phyloP scores from a whole-genome alignment of 2,329 filamentous ascomycete species.

The Pseudogymnoascus sp. region DNA sequence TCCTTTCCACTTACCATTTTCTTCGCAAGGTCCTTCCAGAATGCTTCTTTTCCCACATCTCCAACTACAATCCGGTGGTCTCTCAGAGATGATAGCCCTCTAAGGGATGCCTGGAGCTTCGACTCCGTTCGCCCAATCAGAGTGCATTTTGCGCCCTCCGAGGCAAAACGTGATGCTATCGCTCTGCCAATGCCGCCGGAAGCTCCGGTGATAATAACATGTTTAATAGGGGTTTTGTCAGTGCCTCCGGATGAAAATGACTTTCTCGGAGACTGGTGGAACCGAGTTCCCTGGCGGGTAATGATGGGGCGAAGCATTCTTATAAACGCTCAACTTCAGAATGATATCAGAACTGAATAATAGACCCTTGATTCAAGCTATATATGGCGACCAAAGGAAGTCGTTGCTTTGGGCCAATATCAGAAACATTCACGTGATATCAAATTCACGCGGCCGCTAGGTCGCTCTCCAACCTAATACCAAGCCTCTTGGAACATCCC shows the following conservation, averaged over 20 bases:
- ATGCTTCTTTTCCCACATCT: conserved; percentile 21
- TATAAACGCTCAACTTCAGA: neutral
- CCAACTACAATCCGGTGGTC: conserved; percentile 20
- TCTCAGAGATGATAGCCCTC: neutral
- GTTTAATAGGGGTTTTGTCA: conserved; percentile 17
- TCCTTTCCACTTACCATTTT: conserved; percentile 16
- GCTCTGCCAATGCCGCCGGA: conserved; percentile 62
- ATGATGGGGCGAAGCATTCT: neutral
- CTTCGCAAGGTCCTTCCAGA: conserved; percentile 21
- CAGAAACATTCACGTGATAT: conserved; percentile 6
- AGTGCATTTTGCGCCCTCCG: conserved; percentile 49
- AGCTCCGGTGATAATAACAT: conserved; percentile 56
- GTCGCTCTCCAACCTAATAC: neutral
- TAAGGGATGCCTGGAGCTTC: conserved; percentile 67
- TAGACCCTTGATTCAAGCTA: neutral
- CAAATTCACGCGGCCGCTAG: neutral
- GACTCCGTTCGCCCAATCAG: conserved; percentile 50
- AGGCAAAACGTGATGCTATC: conserved; percentile 58
- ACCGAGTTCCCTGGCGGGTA: neutral
- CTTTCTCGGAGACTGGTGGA: neutral
- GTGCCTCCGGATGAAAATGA: neutral
- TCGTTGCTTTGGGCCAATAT: neutral
- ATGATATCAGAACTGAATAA: neutral
- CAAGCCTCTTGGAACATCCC: neutral
- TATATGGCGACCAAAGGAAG: neutral